Evolutionary conservation across 352 stramenopile genomes (phyloP), one percentile per base, ranked within the genome.

Genomic region (Peronospora belbahrii): DNA sequence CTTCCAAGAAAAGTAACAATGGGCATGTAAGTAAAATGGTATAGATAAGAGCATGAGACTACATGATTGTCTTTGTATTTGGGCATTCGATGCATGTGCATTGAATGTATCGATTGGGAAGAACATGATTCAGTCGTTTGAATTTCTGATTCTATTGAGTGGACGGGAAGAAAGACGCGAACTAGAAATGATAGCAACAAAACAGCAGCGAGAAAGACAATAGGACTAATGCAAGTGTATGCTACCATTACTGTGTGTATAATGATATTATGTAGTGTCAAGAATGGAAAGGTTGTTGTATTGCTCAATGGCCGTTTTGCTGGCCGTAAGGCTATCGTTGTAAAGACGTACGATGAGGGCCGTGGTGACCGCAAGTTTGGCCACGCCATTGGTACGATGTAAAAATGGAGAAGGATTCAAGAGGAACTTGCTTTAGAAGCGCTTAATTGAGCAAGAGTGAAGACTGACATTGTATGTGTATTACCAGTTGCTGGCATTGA

Each of bases 221-320:
- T 48, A 23, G 43, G 31, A 62, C 34, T 57, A 42, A 67, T 27
- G 25, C 15, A 15, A 7, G 6, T 42, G 11, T 31, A 10, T 31
- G 8, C 18, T 34, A 37, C 32, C 60, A 19, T 22, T 48, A n/a
- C 31, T 62, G 46, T 32, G n/a, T n/a, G n/a, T n/a, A n/a, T n/a
- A n/a, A n/a, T n/a, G n/a, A n/a, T 48, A 45, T n/a, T 54, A 5
- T 52, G 45, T 65, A 94, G 83, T 85, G 75, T 98, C 65, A 98
- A 98, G 84, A 93, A 83, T 65, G 97, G 97, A 93, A 99, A 98
- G 78, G 95, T 99, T 73, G 97, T 99, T 65, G 94, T 99, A 63
- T 74, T 99, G 70, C 85, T 99, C 66, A 95, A 97, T 59, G 97
- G 97, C 68, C 93, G 96, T 63, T 98, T 98, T 71, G 97, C 97